A percentile compares a stretch with the other conserved stretches of the same genome.
Evolutionary conservation across 1,284 basidiomycete species (phyloP).

Genomic region (Serendipita sp.): DNA sequence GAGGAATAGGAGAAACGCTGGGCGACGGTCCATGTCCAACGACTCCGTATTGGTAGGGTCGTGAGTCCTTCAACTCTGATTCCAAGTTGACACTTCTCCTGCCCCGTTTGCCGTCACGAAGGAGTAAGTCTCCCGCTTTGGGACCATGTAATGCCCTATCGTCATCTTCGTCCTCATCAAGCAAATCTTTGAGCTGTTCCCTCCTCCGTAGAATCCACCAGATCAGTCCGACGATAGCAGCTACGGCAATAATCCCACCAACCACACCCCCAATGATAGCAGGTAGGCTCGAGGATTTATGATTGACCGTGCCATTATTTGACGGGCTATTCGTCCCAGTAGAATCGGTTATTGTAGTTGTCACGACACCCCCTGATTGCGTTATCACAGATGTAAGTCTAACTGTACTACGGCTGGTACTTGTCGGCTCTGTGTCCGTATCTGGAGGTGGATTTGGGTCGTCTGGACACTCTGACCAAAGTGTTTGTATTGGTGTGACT

Average conservation of each 20-base stretch:
- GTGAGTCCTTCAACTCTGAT: not conserved
- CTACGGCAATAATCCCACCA: not conserved
- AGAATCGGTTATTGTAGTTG: not conserved
- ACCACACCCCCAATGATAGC: not conserved
- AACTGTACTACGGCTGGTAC: not conserved
- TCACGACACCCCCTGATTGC: not conserved
- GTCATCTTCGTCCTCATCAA: conserved; percentile 2
- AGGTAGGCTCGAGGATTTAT: not conserved
- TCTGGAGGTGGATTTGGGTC: not conserved
- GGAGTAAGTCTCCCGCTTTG: not conserved
- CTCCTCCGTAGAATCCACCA: not conserved
- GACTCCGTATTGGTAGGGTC: not conserved
- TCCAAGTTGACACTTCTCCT: not conserved
- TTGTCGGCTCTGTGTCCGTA: not conserved
- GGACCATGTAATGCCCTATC: not conserved
- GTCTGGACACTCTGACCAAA: not conserved
- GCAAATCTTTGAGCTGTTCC: not conserved
- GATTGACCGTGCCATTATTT: too few relatives aligned
- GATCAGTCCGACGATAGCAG: not conserved
- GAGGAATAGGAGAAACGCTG: not conserved
- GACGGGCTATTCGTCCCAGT: not conserved
- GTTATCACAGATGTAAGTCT: not conserved
- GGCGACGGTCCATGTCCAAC: not conserved
- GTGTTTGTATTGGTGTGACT: not conserved
- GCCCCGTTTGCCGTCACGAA: not conserved